These are phyloP conservation scores for Parathielavia hyrcaniae DNA, from an alignment of 495 filamentous ascomycete genomes.

Conservation along the genomic window DNA sequence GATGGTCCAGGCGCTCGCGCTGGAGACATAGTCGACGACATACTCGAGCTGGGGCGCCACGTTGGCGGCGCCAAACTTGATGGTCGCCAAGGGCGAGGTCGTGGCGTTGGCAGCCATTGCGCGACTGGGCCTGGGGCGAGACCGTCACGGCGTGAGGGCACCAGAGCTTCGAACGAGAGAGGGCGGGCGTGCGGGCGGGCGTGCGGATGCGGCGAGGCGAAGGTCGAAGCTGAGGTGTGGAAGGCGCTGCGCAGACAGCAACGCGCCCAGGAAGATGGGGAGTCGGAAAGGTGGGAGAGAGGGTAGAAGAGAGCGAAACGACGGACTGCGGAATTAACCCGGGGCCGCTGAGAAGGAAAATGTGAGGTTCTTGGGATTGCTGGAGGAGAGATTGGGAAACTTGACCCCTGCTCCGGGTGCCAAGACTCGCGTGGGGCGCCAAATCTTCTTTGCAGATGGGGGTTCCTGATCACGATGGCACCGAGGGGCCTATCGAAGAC, in stretches of 20 bases:
- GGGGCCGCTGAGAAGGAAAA: constrained; percentile 4
- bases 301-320: constrained; percentile 10
- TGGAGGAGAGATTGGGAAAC: constrained; percentile 10
- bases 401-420: constrained; percentile 6
- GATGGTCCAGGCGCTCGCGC: constrained; percentile 57
- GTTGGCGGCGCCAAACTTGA: constrained; percentile 44
- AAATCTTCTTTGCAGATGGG: constrained; percentile 11
- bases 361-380: constrained; percentile 4
- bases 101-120: constrained; percentile 60
- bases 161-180: constrained; percentile 5
- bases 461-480: neutral
- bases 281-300: constrained; percentile 5
- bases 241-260: neutral
- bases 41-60: constrained; percentile 42
- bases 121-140: constrained; percentile 9
- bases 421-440: neutral
- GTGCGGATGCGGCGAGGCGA: neutral
- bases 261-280: neutral
- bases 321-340: constrained; percentile 10
- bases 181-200: neutral
- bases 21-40: constrained; percentile 41
- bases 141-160: too few species aligned
- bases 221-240: neutral
- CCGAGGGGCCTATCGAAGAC: neutral
- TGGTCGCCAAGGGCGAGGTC: constrained; percentile 69